Evolutionary conservation across 1,284 basidiomycete genomes (phyloP).

Genomic region (Paramarasmius palmivorus): DNA sequence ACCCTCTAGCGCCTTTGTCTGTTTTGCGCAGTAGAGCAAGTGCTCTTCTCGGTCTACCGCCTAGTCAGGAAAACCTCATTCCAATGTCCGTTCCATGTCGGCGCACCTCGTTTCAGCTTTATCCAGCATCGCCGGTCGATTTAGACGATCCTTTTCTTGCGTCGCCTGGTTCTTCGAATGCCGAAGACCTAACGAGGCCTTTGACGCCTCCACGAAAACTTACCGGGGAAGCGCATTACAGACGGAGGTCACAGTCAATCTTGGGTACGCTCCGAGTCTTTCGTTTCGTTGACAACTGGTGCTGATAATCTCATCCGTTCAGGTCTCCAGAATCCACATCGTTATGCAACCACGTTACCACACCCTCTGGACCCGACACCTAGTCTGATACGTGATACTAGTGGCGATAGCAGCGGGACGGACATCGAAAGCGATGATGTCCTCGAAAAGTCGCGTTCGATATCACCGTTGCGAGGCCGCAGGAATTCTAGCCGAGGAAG

Average conservation of each 20-base stretch:
- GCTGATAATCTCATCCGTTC: neutral
- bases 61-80: neutral
- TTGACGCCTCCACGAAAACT: too few species aligned
- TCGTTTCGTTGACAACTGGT: neutral
- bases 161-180: neutral
- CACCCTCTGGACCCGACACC: neutral
- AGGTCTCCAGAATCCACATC: slow-evolving; percentile 1
- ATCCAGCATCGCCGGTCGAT: neutral
- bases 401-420: slow-evolving; percentile 2
- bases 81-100: neutral
- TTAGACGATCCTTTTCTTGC: neutral
- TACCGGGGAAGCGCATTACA: neutral
- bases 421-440: neutral
- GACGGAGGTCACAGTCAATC: slow-evolving; percentile 1
- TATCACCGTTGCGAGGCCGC: neutral
- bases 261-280: neutral
- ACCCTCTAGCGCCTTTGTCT: slow-evolving; percentile 37
- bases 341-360: neutral
- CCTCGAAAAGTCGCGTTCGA: neutral
- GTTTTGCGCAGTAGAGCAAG: slow-evolving; percentile 24
- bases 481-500: neutral
- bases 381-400: neutral
- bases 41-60: slow-evolving; percentile 1
- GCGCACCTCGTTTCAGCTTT: slow-evolving; percentile 4
- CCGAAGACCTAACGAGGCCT: neutral